Evolutionary conservation across 2,329 filamentous ascomycete species (phyloP).

Genomic region (Balansia obtecta): DNA sequence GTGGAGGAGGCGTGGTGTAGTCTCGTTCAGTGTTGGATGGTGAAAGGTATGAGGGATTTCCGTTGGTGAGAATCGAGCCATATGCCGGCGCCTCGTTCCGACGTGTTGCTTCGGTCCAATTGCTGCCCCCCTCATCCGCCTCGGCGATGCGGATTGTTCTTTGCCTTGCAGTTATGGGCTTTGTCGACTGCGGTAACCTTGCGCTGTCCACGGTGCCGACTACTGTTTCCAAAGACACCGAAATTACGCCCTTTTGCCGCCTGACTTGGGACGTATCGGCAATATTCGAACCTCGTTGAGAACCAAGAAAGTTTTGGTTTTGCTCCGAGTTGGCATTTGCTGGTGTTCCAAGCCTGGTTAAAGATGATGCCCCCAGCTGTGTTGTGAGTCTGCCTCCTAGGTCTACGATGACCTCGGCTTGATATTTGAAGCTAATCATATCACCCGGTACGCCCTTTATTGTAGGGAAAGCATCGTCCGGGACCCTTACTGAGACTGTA

Average conservation of each 20-base stretch:
- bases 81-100: constrained; percentile 1
- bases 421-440: constrained; percentile 93
- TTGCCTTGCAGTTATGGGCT: constrained; percentile 13
- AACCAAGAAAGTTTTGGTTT: constrained; percentile 16
- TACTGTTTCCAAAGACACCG: constrained; percentile 72
- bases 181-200: constrained; percentile 15
- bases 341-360: constrained; percentile 27
- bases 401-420: constrained; percentile 85
- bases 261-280: constrained; percentile 78
- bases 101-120: constrained; percentile 10
- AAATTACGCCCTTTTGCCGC: constrained; percentile 84
- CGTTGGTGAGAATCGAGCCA: constrained; percentile 14
- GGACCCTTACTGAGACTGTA: constrained; percentile 72
- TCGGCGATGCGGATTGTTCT: constrained; percentile 17
- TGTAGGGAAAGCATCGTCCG: constrained; percentile 84
- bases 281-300: constrained; percentile 44
- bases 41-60: constrained; percentile 5
- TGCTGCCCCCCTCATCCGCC: constrained; percentile 20
- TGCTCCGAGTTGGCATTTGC: constrained; percentile 16
- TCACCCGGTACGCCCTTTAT: constrained; percentile 81
- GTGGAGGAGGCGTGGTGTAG: constrained; percentile 7
- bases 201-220: constrained; percentile 76
- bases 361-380: constrained; percentile 50
- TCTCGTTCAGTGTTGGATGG: constrained; percentile 23
- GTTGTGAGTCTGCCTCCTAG: constrained; percentile 73